These are phyloP conservation scores for Metschnikowia arizonensis DNA, from an alignment of 805 yeast species.

Conservation along the genomic window DNA sequence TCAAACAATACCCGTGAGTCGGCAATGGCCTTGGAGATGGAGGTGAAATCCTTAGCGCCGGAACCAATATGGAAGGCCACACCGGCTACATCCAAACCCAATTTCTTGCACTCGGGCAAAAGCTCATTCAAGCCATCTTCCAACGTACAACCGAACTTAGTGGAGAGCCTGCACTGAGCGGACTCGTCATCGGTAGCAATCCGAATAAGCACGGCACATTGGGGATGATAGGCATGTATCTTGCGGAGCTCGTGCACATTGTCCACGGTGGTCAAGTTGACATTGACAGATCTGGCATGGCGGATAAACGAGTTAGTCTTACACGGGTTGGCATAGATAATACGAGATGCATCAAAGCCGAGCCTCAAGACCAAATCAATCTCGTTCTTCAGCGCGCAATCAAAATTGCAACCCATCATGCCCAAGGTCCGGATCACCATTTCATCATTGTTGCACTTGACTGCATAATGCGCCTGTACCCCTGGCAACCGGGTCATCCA, in stretches of 20 bases:
- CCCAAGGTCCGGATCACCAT: slow-evolving; percentile 56
- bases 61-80: slow-evolving; percentile 96
- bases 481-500: slow-evolving; percentile 70
- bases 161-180: slow-evolving; percentile 80
- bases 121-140: slow-evolving; percentile 47
- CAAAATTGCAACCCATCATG: slow-evolving; percentile 70
- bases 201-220: slow-evolving; percentile 67
- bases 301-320: slow-evolving; percentile 80
- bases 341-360: slow-evolving; percentile 62
- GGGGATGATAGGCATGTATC: slow-evolving; percentile 62
- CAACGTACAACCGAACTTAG: slow-evolving; percentile 83
- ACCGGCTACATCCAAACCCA: slow-evolving; percentile 68
- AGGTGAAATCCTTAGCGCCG: slow-evolving; percentile 53
- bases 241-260: slow-evolving; percentile 81
- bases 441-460: slow-evolving; percentile 82
- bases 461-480: slow-evolving; percentile 87
- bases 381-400: slow-evolving; percentile 89
- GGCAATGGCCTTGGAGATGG: slow-evolving; percentile 64
- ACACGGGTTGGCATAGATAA: slow-evolving; percentile 92
- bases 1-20: slow-evolving; percentile 72
- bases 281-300: slow-evolving; percentile 54
- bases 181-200: slow-evolving; percentile 85
- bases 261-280: slow-evolving; percentile 83
- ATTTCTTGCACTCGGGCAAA: slow-evolving; percentile 55
- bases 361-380: slow-evolving; percentile 59